phyloP scores from a whole-genome alignment of 2,329 filamentous ascomycete genomes.

The Ophiostoma pallidulum region DNA sequence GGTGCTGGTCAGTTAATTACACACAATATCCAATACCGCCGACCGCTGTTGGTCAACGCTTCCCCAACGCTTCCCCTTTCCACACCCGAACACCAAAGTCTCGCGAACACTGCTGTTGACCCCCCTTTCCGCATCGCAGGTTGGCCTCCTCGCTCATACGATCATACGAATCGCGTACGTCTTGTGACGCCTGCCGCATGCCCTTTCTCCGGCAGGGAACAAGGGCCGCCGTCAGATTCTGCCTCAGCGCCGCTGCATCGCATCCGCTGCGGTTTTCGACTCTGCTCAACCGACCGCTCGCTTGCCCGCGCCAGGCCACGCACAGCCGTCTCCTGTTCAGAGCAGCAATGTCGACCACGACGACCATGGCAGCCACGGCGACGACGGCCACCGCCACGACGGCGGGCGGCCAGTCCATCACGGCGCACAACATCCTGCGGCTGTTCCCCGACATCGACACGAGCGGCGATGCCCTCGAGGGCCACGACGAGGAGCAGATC shows the following conservation, averaged over 20 bases:
- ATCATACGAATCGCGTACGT: no score
- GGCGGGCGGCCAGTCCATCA: constrained; percentile 54
- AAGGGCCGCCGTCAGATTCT: constrained; percentile 1
- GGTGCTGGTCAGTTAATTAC: constrained; percentile 5
- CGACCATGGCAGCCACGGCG: no score
- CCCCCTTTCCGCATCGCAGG: no score
- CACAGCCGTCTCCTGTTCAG: neutral
- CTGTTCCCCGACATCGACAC: constrained; percentile 80
- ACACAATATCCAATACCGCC: neutral
- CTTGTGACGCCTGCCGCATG: no score
- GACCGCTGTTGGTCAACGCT: no score
- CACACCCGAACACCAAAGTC: neutral
- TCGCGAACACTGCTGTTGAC: no score
- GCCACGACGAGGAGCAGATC: constrained; percentile 96
- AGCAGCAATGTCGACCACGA: constrained; percentile 15
- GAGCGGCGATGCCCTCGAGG: constrained; percentile 65
- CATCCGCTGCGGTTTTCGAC: neutral
- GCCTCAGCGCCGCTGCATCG: neutral
- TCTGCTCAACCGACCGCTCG: neutral
- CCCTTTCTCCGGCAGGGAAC: constrained; percentile 7
- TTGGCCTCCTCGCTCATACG: no score
- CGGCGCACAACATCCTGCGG: constrained; percentile 73
- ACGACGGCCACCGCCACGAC: constrained; percentile 30
- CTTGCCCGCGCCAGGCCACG: neutral
- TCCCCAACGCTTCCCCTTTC: constrained; percentile 3